Conservation (phyloP, 768 basidiomycete species). For the Hypholoma sublateritium region DNA sequence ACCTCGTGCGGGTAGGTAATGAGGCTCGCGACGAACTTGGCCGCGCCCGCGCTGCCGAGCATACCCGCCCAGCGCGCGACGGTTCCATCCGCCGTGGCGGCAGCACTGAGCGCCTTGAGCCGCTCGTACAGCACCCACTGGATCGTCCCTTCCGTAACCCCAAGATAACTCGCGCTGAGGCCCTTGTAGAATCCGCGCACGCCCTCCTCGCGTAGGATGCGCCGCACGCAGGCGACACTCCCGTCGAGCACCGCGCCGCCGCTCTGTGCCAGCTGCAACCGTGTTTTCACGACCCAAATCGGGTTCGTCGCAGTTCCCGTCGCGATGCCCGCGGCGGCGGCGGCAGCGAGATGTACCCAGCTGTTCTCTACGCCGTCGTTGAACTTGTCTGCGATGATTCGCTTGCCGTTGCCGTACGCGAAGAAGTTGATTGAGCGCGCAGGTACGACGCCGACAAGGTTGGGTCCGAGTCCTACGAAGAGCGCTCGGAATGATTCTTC, state of each 20-base stretch:
- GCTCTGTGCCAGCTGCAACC: slow-evolving; percentile 67
- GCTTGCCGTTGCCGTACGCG: slow-evolving; percentile 96
- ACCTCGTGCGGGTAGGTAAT: slow-evolving; percentile 99
- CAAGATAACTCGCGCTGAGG: slow-evolving; percentile 90
- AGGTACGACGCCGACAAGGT: slow-evolving; percentile 91
- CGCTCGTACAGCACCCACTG: slow-evolving; percentile 98
- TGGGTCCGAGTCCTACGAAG: slow-evolving; percentile 94
- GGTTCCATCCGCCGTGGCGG: slow-evolving; percentile 41
- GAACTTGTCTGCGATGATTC: slow-evolving; percentile 80
- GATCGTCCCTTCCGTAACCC: slow-evolving; percentile 94
- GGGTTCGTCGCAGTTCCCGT: slow-evolving; percentile 95
- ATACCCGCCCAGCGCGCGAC: slow-evolving; percentile 73
- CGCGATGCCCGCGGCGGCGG: slow-evolving; percentile 80
- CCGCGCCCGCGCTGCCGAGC: slow-evolving; percentile 87
- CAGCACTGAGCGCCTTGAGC: slow-evolving; percentile 68
- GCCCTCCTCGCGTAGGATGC: slow-evolving; percentile 82
- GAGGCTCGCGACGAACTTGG: slow-evolving; percentile 90
- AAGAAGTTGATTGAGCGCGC: slow-evolving; percentile 98
- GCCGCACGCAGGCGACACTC: slow-evolving; percentile 60
- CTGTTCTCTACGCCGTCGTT: slow-evolving; percentile 81
- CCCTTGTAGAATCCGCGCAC: slow-evolving; percentile 92
- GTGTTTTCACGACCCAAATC: slow-evolving; percentile 99
- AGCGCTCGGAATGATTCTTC: slow-evolving; percentile 87
- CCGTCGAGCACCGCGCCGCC: slow-evolving; percentile 41
- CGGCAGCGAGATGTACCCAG: slow-evolving; percentile 82